Conservation (phyloP, 495 filamentous ascomycete genomes). For the Annulohypoxylon bovei region DNA sequence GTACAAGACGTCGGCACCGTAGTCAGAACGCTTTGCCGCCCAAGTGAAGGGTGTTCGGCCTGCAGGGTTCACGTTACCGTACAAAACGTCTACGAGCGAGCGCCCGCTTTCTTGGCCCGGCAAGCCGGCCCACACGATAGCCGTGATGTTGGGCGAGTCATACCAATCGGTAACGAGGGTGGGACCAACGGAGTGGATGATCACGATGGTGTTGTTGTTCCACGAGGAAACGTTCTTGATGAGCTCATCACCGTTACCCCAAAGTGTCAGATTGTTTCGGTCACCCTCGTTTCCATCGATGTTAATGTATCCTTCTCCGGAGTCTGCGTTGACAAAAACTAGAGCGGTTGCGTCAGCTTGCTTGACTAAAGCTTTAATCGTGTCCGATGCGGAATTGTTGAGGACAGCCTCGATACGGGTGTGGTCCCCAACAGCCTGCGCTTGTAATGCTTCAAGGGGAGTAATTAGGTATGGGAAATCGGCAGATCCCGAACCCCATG, state of each 20-base stretch:
- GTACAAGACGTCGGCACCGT: slow-evolving; percentile 79
- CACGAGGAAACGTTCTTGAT: slow-evolving; percentile 77
- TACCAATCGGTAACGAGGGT: slow-evolving; percentile 82
- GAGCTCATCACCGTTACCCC: slow-evolving; percentile 81
- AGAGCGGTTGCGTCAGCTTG: slow-evolving; percentile 76
- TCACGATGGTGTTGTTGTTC: slow-evolving; percentile 91
- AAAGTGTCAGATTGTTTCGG: slow-evolving; percentile 91
- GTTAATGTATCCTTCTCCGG: slow-evolving; percentile 86
- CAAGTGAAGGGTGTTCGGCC: slow-evolving; percentile 91
- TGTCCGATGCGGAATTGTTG: slow-evolving; percentile 71
- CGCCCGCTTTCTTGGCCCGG: slow-evolving; percentile 94
- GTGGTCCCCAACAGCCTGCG: slow-evolving; percentile 69
- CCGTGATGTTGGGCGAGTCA: slow-evolving; percentile 89
- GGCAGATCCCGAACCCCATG: slow-evolving; percentile 90
- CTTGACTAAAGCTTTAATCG: slow-evolving; percentile 68
- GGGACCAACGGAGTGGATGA: slow-evolving; percentile 86
- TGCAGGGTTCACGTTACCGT: slow-evolving; percentile 85
- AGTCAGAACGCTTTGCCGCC: slow-evolving; percentile 76
- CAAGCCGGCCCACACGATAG: slow-evolving; percentile 91
- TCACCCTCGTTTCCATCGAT: slow-evolving; percentile 90
- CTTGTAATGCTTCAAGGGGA: slow-evolving; percentile 85
- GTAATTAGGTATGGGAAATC: slow-evolving; percentile 93
- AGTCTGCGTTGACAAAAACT: slow-evolving; percentile 89
- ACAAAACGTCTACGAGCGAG: slow-evolving; percentile 89
- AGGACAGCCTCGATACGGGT: slow-evolving; percentile 77